phyloP scores from a whole-genome alignment of 1,284 basidiomycete genomes.

The Coriolopsis trogii region DNA sequence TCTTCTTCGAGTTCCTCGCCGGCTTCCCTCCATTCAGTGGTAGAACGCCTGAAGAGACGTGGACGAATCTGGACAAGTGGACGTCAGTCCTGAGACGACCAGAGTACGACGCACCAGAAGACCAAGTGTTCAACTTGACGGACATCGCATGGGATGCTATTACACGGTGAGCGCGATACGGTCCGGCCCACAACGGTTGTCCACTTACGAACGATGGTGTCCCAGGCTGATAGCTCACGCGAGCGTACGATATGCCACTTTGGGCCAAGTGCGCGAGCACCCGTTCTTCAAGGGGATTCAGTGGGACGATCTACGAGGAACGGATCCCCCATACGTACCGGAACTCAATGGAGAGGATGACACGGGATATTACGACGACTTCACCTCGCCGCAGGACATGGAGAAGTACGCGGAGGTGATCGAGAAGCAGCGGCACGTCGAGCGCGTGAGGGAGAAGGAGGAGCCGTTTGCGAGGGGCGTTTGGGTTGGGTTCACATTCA shows the following conservation, averaged over 20 bases:
- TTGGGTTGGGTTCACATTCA: conserved; percentile 98
- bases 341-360: conserved; percentile 94
- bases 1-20: conserved; percentile 96
- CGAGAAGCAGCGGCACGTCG: conserved; percentile 97
- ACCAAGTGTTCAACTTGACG: conserved; percentile 95
- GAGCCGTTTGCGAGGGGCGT: conserved; percentile 76
- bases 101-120: conserved; percentile 95
- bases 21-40: conserved; percentile 99
- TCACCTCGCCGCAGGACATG: conserved; percentile 93
- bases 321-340: conserved; percentile 93
- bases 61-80: conserved; percentile 99
- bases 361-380: conserved; percentile 99
- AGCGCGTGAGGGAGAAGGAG: conserved; percentile 87
- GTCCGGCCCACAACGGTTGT: too few relatives aligned
- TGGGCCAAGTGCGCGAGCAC: conserved; percentile 77
- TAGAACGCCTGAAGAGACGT: conserved; percentile 95
- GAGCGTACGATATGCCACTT: conserved; percentile 76
- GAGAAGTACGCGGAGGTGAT: conserved; percentile 98
- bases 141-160: conserved; percentile 98
- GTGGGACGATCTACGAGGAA: conserved; percentile 80
- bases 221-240: conserved; percentile 71
- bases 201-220: background rate
- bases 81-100: conserved; percentile 88
- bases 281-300: conserved; percentile 83
- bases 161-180: conserved; percentile 56